A percentile compares a stretch with the other conserved stretches of the same genome.
Evolutionary conservation across 2,329 filamentous ascomycete genomes (phyloP).

Genomic region (Didymella glomerata): DNA sequence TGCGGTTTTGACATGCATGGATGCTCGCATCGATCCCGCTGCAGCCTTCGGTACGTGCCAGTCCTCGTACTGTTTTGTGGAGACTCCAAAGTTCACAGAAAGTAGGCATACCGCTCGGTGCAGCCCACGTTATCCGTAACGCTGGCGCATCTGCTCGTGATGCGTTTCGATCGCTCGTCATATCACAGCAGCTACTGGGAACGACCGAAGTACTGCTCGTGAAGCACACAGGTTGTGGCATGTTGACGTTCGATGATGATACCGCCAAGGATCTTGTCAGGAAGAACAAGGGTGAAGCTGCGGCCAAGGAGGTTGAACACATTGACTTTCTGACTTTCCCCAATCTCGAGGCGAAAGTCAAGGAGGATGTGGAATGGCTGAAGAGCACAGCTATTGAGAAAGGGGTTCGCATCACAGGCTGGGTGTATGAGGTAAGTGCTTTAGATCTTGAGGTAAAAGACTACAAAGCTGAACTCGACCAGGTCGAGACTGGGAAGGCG

Average conservation of each 20-base stretch:
- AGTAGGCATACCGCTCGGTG: conserved; percentile 70
- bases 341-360: conserved; percentile 65
- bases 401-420: conserved; percentile 71
- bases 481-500: conserved; percentile 73
- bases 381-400: conserved; percentile 67
- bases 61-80: not conserved
- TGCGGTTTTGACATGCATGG: conserved; percentile 80
- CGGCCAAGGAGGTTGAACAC: conserved; percentile 55
- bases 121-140: conserved; percentile 82
- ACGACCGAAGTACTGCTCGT: conserved; percentile 78
- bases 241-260: conserved; percentile 72
- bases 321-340: conserved; percentile 73
- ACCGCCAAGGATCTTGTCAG: conserved; percentile 65
- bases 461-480: not conserved
- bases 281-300: conserved; percentile 65
- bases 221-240: conserved; percentile 78
- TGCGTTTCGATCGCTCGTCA: conserved; percentile 76
- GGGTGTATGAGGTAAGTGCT: conserved; percentile 69
- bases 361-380: conserved; percentile 71
- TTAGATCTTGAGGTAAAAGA: not conserved
- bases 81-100: not conserved
- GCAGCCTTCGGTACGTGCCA: conserved; percentile 63
- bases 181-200: conserved; percentile 80
- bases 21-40: conserved; percentile 74
- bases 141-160: conserved; percentile 68